These are phyloP conservation scores for Aspergillus novoparasiticus DNA, from an alignment of 2,329 filamentous ascomycete species.

Conservation along the genomic window DNA sequence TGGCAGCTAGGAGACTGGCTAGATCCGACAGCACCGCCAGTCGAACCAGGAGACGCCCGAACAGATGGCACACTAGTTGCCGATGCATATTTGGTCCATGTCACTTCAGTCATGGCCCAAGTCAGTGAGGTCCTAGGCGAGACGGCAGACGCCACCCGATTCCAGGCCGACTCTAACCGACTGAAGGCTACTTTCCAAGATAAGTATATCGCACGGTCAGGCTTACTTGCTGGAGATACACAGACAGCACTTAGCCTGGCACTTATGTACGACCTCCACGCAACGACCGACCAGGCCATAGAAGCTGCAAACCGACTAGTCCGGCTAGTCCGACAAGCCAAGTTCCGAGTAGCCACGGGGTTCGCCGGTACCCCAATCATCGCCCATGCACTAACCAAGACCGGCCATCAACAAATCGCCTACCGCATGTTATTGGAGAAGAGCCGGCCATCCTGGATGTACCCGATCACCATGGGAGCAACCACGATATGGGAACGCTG, in stretches of 20 bases:
- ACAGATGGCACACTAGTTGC: slow-evolving; percentile 41
- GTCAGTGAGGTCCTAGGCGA: slow-evolving; percentile 30
- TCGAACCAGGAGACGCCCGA: slow-evolving; percentile 34
- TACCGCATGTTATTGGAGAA: slow-evolving; percentile 47
- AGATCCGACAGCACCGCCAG: slow-evolving; percentile 41
- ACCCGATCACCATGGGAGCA: slow-evolving; percentile 43
- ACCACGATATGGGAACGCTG: slow-evolving; percentile 51
- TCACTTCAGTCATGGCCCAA: slow-evolving; percentile 32
- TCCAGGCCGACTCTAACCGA: slow-evolving; percentile 17
- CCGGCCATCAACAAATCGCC: slow-evolving; percentile 25
- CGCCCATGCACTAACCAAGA: slow-evolving; percentile 28
- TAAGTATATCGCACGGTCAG: slow-evolving; percentile 32
- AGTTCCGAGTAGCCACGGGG: slow-evolving; percentile 39
- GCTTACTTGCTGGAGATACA: slow-evolving; percentile 33
- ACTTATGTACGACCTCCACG: slow-evolving; percentile 29
- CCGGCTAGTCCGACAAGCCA: slow-evolving; percentile 26
- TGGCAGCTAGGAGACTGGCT: slow-evolving; percentile 48
- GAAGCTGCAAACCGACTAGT: slow-evolving; percentile 11
- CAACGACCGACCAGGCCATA: slow-evolving; percentile 10
- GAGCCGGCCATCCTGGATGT: slow-evolving; percentile 41
- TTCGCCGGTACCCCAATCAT: slow-evolving; percentile 39
- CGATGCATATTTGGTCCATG: slow-evolving; percentile 42
- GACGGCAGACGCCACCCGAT: slow-evolving; percentile 23
- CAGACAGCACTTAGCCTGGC: slow-evolving; percentile 34
- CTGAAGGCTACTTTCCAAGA: slow-evolving; percentile 31